Percentiles rank a stretch among this genome's conserved stretches.
Evolutionary conservation across 345 rosid genomes (phyloP).

Genomic region (Heritiera fomes): DNA sequence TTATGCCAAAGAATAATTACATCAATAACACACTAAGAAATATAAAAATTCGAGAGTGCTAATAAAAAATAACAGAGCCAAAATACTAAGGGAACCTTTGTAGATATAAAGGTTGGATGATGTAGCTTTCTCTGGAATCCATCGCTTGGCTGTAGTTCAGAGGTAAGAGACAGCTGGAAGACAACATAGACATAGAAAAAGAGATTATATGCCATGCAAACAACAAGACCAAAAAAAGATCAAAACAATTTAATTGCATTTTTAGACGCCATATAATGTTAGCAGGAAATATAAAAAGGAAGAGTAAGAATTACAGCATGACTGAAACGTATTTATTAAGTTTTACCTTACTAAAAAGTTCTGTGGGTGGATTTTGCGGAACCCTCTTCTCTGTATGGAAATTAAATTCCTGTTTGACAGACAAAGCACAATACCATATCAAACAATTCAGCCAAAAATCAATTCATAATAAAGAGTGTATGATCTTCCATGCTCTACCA

Average conservation of each 20-base stretch:
- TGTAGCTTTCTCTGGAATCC: conserved; percentile 44
- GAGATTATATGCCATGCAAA: not conserved
- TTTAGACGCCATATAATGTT: not conserved
- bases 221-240: not conserved
- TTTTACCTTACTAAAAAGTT: conserved; percentile 87
- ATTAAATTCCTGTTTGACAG: conserved; percentile 63
- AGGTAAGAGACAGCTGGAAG: conserved; percentile 63
- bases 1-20: conserved; percentile 46
- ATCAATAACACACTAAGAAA: conserved; percentile 27
- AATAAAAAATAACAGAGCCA: not conserved
- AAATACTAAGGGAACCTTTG: conserved; percentile 49
- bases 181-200: not conserved
- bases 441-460: conserved; percentile 19
- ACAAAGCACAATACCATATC: conserved; percentile 15
- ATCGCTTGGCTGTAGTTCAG: conserved; percentile 54
- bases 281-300: not conserved
- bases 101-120: conserved; percentile 35
- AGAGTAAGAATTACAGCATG: not conserved
- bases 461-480: not conserved
- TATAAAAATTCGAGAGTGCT: not conserved
- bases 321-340: not conserved
- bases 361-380: conserved; percentile 65
- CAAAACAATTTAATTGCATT: not conserved
- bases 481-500: conserved; percentile 43
- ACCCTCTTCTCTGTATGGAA: conserved; percentile 60